A percentile compares a stretch with the other conserved stretches of the same genome.
These are phyloP conservation scores for Abortiporus biennis DNA, from an alignment of 1,284 basidiomycete species.

Conservation along the genomic window DNA sequence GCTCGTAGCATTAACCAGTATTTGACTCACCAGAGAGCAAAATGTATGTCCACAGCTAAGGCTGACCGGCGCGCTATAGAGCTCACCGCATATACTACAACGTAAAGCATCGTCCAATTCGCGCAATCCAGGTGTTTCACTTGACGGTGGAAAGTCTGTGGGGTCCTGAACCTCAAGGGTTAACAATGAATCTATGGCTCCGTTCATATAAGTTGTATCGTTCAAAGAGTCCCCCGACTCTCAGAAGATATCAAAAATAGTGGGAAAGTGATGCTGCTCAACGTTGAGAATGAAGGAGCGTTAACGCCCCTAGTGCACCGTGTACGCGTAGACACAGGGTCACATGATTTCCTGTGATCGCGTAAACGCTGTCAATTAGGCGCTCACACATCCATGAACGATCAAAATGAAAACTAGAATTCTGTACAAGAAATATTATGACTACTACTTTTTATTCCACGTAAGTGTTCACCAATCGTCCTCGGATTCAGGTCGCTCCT, in stretches of 20 bases:
- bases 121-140: constrained; percentile 44
- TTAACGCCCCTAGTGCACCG: too few relatives aligned
- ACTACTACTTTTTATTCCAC: background rate
- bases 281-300: too few relatives aligned
- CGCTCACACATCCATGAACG: too few relatives aligned
- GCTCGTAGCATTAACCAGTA: background rate
- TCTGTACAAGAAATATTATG: background rate
- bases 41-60: constrained; percentile 71
- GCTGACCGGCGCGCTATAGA: constrained; percentile 64
- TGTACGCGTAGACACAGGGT: too few relatives aligned
- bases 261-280: too few relatives aligned
- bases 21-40: constrained; percentile 58
- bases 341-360: too few relatives aligned
- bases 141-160: constrained; percentile 52
- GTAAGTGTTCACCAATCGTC: constrained; percentile 23
- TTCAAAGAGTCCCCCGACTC: too few relatives aligned
- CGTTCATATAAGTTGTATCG: too few relatives aligned
- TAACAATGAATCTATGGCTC: too few relatives aligned
- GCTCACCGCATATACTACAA: constrained; percentile 67
- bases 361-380: too few relatives aligned
- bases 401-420: too few relatives aligned
- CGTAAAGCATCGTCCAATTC: constrained; percentile 57
- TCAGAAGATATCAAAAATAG: too few relatives aligned
- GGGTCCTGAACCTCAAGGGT: constrained; percentile 54
- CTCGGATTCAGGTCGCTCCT: constrained; percentile 39